Evolutionary conservation across 495 filamentous ascomycete genomes (phyloP).

Genomic region (Penicillium crystallinum): DNA sequence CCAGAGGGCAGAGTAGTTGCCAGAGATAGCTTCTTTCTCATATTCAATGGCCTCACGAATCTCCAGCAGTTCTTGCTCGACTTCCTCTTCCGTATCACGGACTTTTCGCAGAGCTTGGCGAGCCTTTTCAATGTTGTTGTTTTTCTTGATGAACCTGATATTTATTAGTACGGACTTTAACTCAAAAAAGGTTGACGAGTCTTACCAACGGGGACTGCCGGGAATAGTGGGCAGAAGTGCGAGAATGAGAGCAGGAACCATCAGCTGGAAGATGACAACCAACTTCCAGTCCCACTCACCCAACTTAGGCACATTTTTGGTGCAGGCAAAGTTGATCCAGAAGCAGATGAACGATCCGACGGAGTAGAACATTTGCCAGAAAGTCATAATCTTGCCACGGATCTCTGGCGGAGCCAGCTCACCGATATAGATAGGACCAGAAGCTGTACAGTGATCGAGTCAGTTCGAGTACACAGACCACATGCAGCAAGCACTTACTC

Average conservation of each 20-base stretch:
- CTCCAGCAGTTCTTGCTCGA: slow-evolving; percentile 51
- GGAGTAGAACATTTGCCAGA: slow-evolving; percentile 64
- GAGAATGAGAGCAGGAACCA: slow-evolving; percentile 51
- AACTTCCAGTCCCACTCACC: slow-evolving; percentile 60
- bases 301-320: slow-evolving; percentile 42
- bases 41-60: slow-evolving; percentile 59
- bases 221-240: slow-evolving; percentile 50
- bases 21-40: slow-evolving; percentile 56
- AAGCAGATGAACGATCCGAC: slow-evolving; percentile 61
- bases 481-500: slow-evolving; percentile 37
- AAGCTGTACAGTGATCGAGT: slow-evolving; percentile 27
- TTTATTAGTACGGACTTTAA: background rate
- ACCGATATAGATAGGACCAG: slow-evolving; percentile 59
- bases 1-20: slow-evolving; percentile 52
- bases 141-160: slow-evolving; percentile 45
- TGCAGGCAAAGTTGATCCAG: slow-evolving; percentile 56
- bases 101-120: slow-evolving; percentile 44
- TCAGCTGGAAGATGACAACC: slow-evolving; percentile 58
- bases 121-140: slow-evolving; percentile 51
- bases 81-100: slow-evolving; percentile 53
- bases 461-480: background rate
- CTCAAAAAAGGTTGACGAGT: background rate
- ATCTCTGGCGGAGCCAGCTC: slow-evolving; percentile 55
- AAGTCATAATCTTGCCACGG: slow-evolving; percentile 60
- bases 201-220: slow-evolving; percentile 53